These are phyloP conservation scores for Taphrina flavorubra DNA, from an alignment of 1,139 yeast genomes.

Conservation along the genomic window DNA sequence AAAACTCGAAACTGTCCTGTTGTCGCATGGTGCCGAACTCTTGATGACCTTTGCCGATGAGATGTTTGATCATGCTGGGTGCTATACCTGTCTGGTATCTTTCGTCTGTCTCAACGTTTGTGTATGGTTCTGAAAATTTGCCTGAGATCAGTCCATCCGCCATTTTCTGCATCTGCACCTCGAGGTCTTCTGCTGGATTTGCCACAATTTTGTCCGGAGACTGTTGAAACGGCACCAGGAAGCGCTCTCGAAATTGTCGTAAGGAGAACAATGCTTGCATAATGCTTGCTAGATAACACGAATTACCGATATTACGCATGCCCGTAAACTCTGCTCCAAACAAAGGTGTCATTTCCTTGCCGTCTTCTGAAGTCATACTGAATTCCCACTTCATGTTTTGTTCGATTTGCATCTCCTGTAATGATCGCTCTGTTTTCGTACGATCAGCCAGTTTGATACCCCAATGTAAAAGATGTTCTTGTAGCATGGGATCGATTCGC, in stretches of 20 bases:
- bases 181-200: conserved; percentile 69
- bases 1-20: conserved; percentile 93
- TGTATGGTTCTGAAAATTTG: conserved; percentile 65
- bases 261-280: conserved; percentile 69
- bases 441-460: conserved; percentile 72
- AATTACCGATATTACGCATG: conserved; percentile 84
- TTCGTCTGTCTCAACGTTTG: conserved; percentile 51
- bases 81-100: conserved; percentile 74
- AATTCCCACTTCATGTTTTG: conserved; percentile 95
- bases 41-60: conserved; percentile 76
- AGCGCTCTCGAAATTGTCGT: conserved; percentile 52
- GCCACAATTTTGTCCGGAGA: conserved; percentile 40
- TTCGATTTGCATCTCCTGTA: conserved; percentile 87
- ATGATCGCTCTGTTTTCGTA: conserved; percentile 75
- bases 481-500: conserved; percentile 70
- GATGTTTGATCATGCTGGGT: conserved; percentile 74
- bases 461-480: conserved; percentile 60
- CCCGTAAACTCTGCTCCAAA: conserved; percentile 79
- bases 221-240: conserved; percentile 43
- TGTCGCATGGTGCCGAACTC: conserved; percentile 88
- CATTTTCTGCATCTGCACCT: conserved; percentile 74
- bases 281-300: conserved; percentile 86
- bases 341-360: conserved; percentile 67
- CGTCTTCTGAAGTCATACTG: conserved; percentile 73
- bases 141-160: conserved; percentile 82